phyloP scores from a whole-genome alignment of 78 protist species.

The Chrysochromulina tobinii region DNA sequence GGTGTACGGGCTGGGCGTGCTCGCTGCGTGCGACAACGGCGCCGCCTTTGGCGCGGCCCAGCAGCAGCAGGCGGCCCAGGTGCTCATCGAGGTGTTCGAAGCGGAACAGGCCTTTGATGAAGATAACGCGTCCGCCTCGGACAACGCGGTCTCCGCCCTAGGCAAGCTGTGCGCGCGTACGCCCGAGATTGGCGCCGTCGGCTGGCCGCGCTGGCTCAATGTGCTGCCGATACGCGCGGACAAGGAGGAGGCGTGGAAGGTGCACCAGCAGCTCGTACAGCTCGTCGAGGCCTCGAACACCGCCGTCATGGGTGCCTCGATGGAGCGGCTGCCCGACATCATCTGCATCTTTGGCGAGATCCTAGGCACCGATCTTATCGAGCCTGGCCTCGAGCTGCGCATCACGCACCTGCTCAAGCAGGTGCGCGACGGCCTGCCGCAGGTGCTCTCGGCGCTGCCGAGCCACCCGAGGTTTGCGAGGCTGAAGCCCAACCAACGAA shows the following conservation, averaged over 20 bases:
- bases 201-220: background rate
- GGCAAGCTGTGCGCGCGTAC: constrained; percentile 62
- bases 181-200: background rate
- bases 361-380: background rate
- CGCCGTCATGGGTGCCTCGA: background rate
- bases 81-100: constrained; percentile 2
- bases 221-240: background rate
- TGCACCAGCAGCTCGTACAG: background rate
- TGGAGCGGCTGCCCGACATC: background rate
- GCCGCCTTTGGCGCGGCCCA: background rate
- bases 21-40: constrained; percentile 64
- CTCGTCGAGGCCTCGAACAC: background rate
- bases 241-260: background rate
- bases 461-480: background rate
- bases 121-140: constrained; percentile 23
- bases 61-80: background rate
- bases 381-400: no score
- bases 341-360: background rate
- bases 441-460: background rate
- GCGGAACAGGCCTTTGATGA: background rate
- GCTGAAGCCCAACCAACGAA: background rate
- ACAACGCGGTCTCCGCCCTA: constrained; percentile 74
- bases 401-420: background rate
- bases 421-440: constrained; percentile 4
- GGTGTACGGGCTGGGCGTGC: constrained; percentile 76